These are phyloP conservation scores for Penicillium atrosanguineum DNA, from an alignment of 495 filamentous ascomycete genomes.

Conservation along the genomic window DNA sequence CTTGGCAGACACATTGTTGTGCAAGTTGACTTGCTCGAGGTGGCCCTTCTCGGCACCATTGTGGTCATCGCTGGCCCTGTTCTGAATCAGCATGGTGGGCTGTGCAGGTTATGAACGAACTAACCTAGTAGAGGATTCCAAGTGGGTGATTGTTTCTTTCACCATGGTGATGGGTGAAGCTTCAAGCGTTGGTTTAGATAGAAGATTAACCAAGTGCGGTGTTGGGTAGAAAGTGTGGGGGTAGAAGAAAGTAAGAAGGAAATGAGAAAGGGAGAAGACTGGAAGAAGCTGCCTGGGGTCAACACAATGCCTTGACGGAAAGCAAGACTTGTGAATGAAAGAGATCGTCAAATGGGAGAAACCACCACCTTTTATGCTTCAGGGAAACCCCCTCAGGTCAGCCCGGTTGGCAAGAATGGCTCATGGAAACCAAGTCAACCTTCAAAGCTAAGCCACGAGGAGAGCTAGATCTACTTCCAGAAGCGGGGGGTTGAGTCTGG, in stretches of 20 bases:
- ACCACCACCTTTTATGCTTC: constrained; percentile 14
- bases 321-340: background rate
- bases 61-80: constrained; percentile 19
- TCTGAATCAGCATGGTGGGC: constrained; percentile 1
- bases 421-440: background rate
- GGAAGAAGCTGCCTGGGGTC: background rate
- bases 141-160: constrained; percentile 12
- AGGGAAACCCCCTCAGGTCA: background rate
- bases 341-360: background rate
- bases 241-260: background rate
- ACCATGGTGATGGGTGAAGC: background rate
- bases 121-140: constrained; percentile 2
- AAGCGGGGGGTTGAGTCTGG: constrained; percentile 3
- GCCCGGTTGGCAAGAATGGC: constrained; percentile 9
- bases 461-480: constrained; percentile 11
- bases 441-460: background rate
- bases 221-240: background rate
- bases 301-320: background rate
- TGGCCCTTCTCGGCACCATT: constrained; percentile 31
- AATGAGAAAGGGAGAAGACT: background rate
- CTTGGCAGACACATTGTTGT: constrained; percentile 51
- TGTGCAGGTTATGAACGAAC: background rate
- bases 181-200: background rate
- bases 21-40: constrained; percentile 44
- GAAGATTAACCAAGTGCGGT: background rate